These are phyloP conservation scores for Paramecium biaurelia DNA, from an alignment of 73 alveolate species.

Conservation along the genomic window DNA sequence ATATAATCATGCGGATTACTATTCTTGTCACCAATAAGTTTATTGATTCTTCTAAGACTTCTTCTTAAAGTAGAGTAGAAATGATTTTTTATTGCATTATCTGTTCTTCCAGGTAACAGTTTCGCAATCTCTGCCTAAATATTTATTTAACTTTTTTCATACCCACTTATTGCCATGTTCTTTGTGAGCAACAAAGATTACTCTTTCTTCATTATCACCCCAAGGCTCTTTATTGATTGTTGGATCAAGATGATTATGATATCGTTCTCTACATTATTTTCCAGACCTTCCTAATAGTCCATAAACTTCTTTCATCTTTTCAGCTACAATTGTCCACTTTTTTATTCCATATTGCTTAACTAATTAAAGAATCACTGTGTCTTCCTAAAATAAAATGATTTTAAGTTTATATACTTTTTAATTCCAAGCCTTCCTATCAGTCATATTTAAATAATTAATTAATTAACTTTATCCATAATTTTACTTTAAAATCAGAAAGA, in stretches of 20 bases:
- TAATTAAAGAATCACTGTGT: conserved; percentile 76
- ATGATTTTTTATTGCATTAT: conserved; percentile 81
- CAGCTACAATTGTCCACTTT: conserved; percentile 86
- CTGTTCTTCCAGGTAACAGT: conserved; percentile 72
- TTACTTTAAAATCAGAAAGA: not conserved
- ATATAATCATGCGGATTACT: conserved; percentile 36
- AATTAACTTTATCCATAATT: not conserved
- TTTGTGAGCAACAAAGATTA: conserved; percentile 87
- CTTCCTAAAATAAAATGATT: conserved; percentile 66
- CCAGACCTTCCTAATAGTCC: conserved; percentile 84
- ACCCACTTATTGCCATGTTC: conserved; percentile 96
- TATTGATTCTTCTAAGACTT: conserved; percentile 63
- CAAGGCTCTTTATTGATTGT: conserved; percentile 89
- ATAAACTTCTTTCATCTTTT: conserved; percentile 70
- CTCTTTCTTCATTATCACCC: conserved; percentile 92
- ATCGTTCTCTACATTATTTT: conserved; percentile 96
- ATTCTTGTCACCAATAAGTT: conserved; percentile 60
- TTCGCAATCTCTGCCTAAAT: conserved; percentile 61
- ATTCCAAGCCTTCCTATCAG: conserved; percentile 56
- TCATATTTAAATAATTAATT: conserved; percentile 23
- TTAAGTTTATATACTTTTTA: not conserved
- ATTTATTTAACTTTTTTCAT: not conserved
- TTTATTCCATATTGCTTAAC: conserved; percentile 79
- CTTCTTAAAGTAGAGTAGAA: conserved; percentile 81
- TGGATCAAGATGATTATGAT: conserved; percentile 98